phyloP scores from a whole-genome alignment of 2,329 filamentous ascomycete genomes.

The Aspergillus aculeatus region DNA sequence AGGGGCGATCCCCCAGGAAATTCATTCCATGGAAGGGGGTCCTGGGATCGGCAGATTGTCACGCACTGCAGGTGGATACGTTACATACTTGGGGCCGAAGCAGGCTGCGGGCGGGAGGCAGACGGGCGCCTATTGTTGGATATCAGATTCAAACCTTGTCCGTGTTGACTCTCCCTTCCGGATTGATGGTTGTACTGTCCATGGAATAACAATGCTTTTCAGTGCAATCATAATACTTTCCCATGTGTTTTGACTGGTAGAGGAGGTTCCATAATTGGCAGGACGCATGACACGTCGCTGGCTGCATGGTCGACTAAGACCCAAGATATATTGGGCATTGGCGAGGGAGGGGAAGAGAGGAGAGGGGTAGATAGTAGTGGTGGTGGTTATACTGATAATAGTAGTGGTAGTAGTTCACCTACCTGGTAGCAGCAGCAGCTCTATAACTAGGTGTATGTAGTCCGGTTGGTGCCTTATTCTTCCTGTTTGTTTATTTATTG shows the following conservation, averaged over 20 bases:
- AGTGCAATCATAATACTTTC: neutral
- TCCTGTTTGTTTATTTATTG: neutral
- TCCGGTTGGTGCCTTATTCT: too few species aligned
- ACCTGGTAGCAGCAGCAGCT: too few species aligned
- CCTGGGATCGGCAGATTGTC: neutral
- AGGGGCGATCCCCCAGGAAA: neutral
- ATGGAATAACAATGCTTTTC: too few species aligned
- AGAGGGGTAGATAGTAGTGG: neutral
- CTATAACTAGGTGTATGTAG: too few species aligned
- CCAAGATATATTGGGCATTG: neutral
- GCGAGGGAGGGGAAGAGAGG: neutral
- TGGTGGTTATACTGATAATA: too few species aligned
- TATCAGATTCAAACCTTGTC: neutral
- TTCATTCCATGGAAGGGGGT: neutral
- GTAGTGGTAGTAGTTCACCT: too few species aligned
- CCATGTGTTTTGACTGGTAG: neutral
- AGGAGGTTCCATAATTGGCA: neutral
- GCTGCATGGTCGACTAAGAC: slow-evolving; percentile 12
- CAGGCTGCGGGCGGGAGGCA: neutral
- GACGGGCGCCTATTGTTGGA: neutral
- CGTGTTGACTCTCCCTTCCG: too few species aligned
- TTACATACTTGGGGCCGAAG: neutral
- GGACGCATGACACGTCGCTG: slow-evolving; percentile 16
- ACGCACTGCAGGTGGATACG: neutral
- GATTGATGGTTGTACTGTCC: too few species aligned